Percentiles rank a stretch among this genome's conserved stretches.
These are phyloP conservation scores for Dichotomopilus funicola DNA, from an alignment of 2,329 filamentous ascomycete species.

Conservation along the genomic window DNA sequence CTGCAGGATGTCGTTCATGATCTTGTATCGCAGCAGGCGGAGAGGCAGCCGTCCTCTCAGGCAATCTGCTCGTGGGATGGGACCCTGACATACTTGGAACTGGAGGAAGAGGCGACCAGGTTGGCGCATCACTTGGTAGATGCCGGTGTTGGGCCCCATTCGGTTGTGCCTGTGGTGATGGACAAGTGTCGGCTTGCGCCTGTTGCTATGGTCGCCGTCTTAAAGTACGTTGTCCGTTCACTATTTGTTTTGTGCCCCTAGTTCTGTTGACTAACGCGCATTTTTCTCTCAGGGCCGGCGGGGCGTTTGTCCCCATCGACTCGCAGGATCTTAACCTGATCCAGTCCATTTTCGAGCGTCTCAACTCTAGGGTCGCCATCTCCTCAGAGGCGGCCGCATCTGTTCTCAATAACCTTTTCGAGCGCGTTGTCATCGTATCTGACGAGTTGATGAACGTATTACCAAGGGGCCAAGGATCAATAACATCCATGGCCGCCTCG, in stretches of 20 bases:
- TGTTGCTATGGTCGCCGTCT: slow-evolving; percentile 60
- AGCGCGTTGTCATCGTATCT: slow-evolving; percentile 32
- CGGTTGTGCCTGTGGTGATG: slow-evolving; percentile 59
- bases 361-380: slow-evolving; percentile 40
- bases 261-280: slow-evolving; percentile 26
- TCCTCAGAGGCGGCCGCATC: slow-evolving; percentile 38
- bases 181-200: slow-evolving; percentile 65
- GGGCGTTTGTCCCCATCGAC: slow-evolving; percentile 45
- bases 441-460: slow-evolving; percentile 20
- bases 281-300: slow-evolving; percentile 34
- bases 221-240: slow-evolving; percentile 48
- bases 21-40: slow-evolving; percentile 37
- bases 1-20: slow-evolving; percentile 39
- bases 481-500: slow-evolving; percentile 28
- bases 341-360: slow-evolving; percentile 37
- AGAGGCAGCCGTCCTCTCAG: slow-evolving; percentile 33
- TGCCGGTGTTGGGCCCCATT: slow-evolving; percentile 44
- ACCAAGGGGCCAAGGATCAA: slow-evolving; percentile 19
- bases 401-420: slow-evolving; percentile 35
- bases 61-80: slow-evolving; percentile 43
- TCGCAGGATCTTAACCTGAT: slow-evolving; percentile 37
- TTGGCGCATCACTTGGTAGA: slow-evolving; percentile 42
- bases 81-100: slow-evolving; percentile 36
- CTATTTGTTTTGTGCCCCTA: slow-evolving; percentile 5
- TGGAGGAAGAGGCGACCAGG: slow-evolving; percentile 33